Conservation (phyloP, 163 green algal genomes). For the Smithsoniella earleae region DNA sequence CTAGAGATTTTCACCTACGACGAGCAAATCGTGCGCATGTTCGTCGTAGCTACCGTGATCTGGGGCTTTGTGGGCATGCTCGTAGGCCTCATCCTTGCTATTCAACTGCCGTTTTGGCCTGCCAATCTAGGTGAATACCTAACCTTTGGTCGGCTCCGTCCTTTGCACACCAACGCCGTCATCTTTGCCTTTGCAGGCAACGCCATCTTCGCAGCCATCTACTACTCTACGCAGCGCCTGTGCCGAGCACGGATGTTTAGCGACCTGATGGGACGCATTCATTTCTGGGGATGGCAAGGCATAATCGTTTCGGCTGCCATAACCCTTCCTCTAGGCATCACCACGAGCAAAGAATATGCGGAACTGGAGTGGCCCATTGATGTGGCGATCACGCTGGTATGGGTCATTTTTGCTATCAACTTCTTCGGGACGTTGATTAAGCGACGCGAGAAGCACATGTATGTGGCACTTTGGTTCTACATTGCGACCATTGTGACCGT, state of each 20-base stretch:
- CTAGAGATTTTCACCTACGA: no score
- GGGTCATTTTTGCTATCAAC: background rate
- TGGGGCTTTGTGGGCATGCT: no score
- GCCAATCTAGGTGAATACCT: no score
- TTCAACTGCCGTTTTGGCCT: no score
- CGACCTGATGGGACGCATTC: background rate
- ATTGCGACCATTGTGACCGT: conserved; percentile 4
- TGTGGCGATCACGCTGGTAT: conserved; percentile 18
- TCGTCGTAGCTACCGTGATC: no score
- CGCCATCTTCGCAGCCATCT: no score
- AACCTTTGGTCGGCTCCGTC: conserved; percentile 9
- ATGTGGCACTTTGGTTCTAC: conserved; percentile 21
- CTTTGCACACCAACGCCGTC: conserved; percentile 3
- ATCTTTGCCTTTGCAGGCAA: no score
- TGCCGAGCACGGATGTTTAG: background rate
- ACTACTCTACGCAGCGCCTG: no score
- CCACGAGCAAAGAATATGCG: conserved; percentile 28
- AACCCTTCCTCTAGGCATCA: conserved; percentile 11
- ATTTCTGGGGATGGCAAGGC: background rate
- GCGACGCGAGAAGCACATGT: conserved; percentile 1
- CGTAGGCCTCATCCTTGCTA: no score
- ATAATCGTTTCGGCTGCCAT: conserved; percentile 16
- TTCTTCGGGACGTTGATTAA: conserved; percentile 11
- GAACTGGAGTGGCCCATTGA: conserved; percentile 32
- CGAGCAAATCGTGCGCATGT: no score